A percentile compares a stretch with the other conserved stretches of the same genome.
These are phyloP conservation scores for Ormosia emarginata DNA, from an alignment of 306 rosid species.

Conservation along the genomic window DNA sequence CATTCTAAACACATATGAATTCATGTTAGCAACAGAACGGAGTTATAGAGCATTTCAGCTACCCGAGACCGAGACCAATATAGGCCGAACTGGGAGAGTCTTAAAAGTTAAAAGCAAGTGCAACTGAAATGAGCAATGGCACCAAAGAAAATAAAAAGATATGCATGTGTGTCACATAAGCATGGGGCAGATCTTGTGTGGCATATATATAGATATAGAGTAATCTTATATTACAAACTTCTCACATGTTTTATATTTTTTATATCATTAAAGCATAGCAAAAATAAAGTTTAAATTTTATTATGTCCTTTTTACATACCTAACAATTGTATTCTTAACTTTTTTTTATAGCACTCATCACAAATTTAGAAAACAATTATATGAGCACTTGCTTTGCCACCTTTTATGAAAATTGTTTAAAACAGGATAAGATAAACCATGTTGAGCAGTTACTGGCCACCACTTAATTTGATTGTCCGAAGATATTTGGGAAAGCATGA, in stretches of 20 bases:
- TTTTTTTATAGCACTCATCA: background rate
- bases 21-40: too few species aligned
- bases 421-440: background rate
- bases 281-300: background rate
- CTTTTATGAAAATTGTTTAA: background rate
- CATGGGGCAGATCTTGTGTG: background rate
- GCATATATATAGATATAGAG: background rate
- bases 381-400: background rate
- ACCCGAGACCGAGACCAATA: too few species aligned
- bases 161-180: background rate
- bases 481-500: conserved; percentile 3
- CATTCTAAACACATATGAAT: too few species aligned
- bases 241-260: background rate
- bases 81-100: background rate
- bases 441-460: background rate
- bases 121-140: background rate
- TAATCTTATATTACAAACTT: background rate
- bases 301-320: background rate
- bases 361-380: background rate
- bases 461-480: background rate
- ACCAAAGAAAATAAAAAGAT: background rate
- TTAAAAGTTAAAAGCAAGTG: too few species aligned
- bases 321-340: background rate
- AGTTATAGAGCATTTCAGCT: too few species aligned
- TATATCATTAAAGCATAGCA: background rate